These are phyloP conservation scores for Ammopiptanthus mongolicus DNA, from an alignment of 306 rosid species.

Conservation along the genomic window DNA sequence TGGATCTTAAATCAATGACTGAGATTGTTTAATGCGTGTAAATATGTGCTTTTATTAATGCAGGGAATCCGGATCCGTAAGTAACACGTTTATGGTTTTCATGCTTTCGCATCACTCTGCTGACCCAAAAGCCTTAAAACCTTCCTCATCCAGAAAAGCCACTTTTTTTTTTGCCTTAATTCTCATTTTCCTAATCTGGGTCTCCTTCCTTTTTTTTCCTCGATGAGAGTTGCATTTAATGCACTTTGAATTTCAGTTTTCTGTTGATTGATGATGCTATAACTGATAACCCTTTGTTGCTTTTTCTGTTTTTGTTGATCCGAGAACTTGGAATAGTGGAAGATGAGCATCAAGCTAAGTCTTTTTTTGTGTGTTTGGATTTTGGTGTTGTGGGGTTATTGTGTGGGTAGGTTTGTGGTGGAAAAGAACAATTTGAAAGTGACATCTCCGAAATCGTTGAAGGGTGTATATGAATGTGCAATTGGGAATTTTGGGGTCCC, in stretches of 20 bases:
- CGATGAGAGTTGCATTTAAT: neutral
- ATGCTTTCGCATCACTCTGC: conserved; percentile 12
- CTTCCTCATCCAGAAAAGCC: neutral
- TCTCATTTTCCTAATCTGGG: conserved; percentile 31
- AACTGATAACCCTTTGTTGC: neutral
- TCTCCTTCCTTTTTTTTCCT: neutral
- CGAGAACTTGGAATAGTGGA: conserved; percentile 16
- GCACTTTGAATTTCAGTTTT: conserved; percentile 11
- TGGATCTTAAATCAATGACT: too few relatives aligned
- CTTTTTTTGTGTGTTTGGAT: conserved; percentile 41
- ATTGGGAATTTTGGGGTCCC: conserved; percentile 98
- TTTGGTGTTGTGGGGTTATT: conserved; percentile 42
- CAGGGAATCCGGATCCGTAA: too few relatives aligned
- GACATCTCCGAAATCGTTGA: conserved; percentile 57
- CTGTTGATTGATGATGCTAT: neutral
- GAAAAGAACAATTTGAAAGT: conserved; percentile 91
- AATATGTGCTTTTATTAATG: too few relatives aligned
- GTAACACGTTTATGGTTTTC: neutral
- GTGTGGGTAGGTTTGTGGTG: conserved; percentile 77
- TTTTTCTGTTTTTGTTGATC: neutral
- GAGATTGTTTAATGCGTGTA: too few relatives aligned
- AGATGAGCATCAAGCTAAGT: conserved; percentile 39
- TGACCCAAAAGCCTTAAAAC: conserved; percentile 17
- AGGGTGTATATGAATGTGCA: conserved; percentile 73
- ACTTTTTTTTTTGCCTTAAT: neutral